Evolutionary conservation across 1,284 basidiomycete species (phyloP), one percentile per base, ranked within the genome.

Genomic region (Cryptococcus floricola): DNA sequence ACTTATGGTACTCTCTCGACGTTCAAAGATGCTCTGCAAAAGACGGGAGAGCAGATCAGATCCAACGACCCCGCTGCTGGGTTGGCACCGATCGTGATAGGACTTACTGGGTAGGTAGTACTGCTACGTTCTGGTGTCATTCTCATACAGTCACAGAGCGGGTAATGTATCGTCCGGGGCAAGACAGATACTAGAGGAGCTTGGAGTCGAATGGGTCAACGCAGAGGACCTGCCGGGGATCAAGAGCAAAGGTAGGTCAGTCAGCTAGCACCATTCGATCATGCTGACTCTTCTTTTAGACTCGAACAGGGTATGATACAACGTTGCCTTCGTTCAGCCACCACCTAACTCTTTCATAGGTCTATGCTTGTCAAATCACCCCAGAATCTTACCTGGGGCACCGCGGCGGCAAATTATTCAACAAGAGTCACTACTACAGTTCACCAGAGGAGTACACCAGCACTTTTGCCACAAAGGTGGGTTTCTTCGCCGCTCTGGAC

Each of bases 141-240:
- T 34, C 25, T 31, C 34, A 37, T 46, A 14, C 19, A 9, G 25
- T 39, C 6, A 44, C 53, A 89, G 88, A 8, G 84, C 81, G 3
- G 91, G 91, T 13, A 88, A 91, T 53, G 91, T 94, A 0, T 82
- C 89, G 0, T 79, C 85, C 56, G 91, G 91, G 8, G 84, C 84
- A 7, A 77, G 87, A 13, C 85, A 85, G 18, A 86, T 91, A 60
- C 78, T 93, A 5, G 66, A 80, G 0, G 86, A 89, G 52, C 79
- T 92, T 2, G 89, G 88, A 0, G 82, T 87, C 18, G 77, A 82
- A 57, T 80, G 80, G 48, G 81, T 91, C 2, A 62, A 68, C 5
- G 83, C 83, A 2, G 72, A 82, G 16, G 82, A 88, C 51, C 77
- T 94, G 3, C 80, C 81, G 12, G 68, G 68, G 3, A 73, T 91